These are phyloP conservation scores for Thelonectria rubi DNA, from an alignment of 2,329 filamentous ascomycete species.

Conservation along the genomic window DNA sequence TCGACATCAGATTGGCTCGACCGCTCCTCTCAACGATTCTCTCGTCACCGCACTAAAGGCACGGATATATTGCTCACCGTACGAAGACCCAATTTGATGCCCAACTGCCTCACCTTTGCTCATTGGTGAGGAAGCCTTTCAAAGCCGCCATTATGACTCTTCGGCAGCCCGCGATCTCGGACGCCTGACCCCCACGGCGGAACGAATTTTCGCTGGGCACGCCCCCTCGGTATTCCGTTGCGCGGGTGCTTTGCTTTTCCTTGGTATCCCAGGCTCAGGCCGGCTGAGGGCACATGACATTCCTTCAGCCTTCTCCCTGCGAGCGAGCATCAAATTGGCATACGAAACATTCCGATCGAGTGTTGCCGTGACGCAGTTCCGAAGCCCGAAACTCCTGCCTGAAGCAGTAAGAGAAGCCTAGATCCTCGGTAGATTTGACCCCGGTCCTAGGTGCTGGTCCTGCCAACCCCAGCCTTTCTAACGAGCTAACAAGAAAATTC, in stretches of 20 bases:
- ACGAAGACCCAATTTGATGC: slow-evolving; percentile 33
- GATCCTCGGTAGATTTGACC: slow-evolving; percentile 23
- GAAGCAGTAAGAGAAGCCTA: slow-evolving; percentile 24
- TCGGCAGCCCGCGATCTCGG: slow-evolving; percentile 28
- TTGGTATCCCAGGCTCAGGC: slow-evolving; percentile 16
- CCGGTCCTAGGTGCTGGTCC: slow-evolving; percentile 23
- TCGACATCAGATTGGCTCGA: slow-evolving; percentile 27
- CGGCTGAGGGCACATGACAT: slow-evolving; percentile 26
- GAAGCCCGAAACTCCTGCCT: slow-evolving; percentile 28
- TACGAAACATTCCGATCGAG: slow-evolving; percentile 28
- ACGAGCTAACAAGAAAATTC: slow-evolving; percentile 29
- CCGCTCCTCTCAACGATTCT: slow-evolving; percentile 30
- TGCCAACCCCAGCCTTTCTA: slow-evolving; percentile 25
- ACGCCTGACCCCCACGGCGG: slow-evolving; percentile 33
- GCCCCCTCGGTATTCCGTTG: slow-evolving; percentile 26
- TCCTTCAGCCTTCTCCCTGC: slow-evolving; percentile 14
- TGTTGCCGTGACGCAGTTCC: slow-evolving; percentile 31
- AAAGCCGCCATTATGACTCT: slow-evolving; percentile 43
- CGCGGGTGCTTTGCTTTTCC: slow-evolving; percentile 20
- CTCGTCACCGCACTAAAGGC: slow-evolving; percentile 33
- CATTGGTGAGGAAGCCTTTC: slow-evolving; percentile 35
- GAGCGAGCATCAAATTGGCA: slow-evolving; percentile 23
- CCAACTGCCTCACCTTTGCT: slow-evolving; percentile 33
- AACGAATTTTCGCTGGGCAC: slow-evolving; percentile 28
- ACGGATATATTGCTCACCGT: slow-evolving; percentile 29